Evolutionary conservation across 2,329 filamentous ascomycete genomes (phyloP).

Genomic region (Aspergillus amoenus): DNA sequence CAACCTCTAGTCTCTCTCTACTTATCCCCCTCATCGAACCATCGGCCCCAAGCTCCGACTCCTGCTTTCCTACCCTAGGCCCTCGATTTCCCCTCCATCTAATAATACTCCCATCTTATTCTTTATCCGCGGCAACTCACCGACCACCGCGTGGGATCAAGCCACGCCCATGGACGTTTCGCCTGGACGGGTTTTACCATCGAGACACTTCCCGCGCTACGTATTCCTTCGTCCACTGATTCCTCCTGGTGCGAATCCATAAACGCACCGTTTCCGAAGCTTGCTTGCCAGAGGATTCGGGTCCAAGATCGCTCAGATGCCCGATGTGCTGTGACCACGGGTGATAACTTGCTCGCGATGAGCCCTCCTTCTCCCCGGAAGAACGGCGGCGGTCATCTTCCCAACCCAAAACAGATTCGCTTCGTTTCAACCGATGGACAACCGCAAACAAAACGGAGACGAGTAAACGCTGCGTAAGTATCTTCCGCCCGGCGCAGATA

Average conservation of each 20-base stretch:
- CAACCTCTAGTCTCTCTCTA: background rate
- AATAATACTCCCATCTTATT: background rate
- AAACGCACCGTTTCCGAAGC: constrained; percentile 7
- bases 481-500: constrained; percentile 1
- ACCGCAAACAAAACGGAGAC: constrained; percentile 73
- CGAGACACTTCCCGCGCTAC: constrained; percentile 17
- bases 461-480: constrained; percentile 74
- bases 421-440: constrained; percentile 82
- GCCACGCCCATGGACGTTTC: constrained; percentile 24
- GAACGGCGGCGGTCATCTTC: constrained; percentile 33
- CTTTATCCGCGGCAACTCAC: constrained; percentile 15
- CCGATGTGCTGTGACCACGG: constrained; percentile 37
- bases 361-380: constrained; percentile 39
- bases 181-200: constrained; percentile 15
- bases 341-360: constrained; percentile 39
- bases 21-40: constrained; percentile 3
- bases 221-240: constrained; percentile 11
- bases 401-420: constrained; percentile 56
- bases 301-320: constrained; percentile 12
- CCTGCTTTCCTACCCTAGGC: background rate
- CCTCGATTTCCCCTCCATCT: background rate
- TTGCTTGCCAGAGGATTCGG: constrained; percentile 14
- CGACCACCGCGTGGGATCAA: constrained; percentile 17
- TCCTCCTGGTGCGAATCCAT: constrained; percentile 12
- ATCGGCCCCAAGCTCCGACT: background rate